Conservation (phyloP, 2,329 filamentous ascomycete genomes). For the Hypoxylon sp. region DNA sequence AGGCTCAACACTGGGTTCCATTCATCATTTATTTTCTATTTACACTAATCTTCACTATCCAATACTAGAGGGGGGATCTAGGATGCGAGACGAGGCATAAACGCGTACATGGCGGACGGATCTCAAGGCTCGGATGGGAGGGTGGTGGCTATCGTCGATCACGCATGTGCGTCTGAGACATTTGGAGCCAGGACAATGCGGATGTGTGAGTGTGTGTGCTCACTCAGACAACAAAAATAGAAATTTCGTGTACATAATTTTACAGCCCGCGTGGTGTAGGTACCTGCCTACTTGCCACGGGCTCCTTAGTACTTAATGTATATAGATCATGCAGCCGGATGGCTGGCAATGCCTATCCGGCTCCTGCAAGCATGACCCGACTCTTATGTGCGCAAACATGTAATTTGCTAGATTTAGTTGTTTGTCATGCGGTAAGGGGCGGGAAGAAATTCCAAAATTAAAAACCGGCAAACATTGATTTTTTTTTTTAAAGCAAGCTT, state of each 20-base stretch:
- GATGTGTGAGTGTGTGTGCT: constrained; percentile 12
- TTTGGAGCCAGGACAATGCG: too few relatives aligned
- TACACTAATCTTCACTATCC: constrained; percentile 14
- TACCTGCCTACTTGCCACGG: not conserved
- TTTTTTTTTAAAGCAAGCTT: too few relatives aligned
- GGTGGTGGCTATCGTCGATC: constrained; percentile 19
- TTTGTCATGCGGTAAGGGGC: too few relatives aligned
- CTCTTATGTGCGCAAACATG: too few relatives aligned
- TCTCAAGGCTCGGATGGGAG: constrained; percentile 5
- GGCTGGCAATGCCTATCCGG: constrained; percentile 5
- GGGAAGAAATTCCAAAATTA: too few relatives aligned
- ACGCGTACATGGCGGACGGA: constrained; percentile 1
- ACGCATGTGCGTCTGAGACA: constrained; percentile 23
- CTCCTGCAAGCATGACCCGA: not conserved
- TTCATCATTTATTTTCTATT: constrained; percentile 17
- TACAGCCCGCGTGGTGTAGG: constrained; percentile 20
- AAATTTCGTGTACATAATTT: constrained; percentile 25
- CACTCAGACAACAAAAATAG: constrained; percentile 28
- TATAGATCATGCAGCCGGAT: not conserved
- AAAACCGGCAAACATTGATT: too few relatives aligned
- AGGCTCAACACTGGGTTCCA: constrained; percentile 6
- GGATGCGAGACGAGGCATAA: not conserved
- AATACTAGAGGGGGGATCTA: constrained; percentile 8
- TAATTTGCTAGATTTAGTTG: too few relatives aligned
- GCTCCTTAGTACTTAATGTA: constrained; percentile 8